Conservation (phyloP, 108 stramenopile genomes). For the Cylindrotheca fusiformis region DNA sequence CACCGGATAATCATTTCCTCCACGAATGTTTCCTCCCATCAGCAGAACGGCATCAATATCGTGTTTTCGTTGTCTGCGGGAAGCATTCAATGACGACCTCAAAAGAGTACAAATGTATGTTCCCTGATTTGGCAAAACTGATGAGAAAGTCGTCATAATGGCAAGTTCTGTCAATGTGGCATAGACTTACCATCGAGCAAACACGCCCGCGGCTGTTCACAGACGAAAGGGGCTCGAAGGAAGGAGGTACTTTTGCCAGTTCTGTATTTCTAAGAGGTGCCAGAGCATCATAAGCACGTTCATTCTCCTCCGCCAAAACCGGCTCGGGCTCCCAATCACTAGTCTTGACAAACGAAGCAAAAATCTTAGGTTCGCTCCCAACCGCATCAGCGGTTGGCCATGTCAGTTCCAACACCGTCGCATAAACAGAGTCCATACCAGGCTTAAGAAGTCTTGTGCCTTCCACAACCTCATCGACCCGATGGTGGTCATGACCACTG, state of each 20-base stretch:
- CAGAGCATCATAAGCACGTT: conserved; percentile 45
- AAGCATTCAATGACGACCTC: conserved; percentile 28
- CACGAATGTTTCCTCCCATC: conserved; percentile 40
- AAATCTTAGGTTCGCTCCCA: conserved; percentile 20
- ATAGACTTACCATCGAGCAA: conserved; percentile 26
- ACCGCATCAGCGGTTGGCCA: conserved; percentile 24
- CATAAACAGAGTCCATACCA: conserved; percentile 41
- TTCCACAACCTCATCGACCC: conserved; percentile 45
- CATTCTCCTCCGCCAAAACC: conserved; percentile 18
- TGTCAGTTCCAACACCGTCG: conserved; percentile 38
- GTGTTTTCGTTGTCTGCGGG: conserved; percentile 8
- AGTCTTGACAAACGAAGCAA: conserved; percentile 30
- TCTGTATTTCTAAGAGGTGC: conserved; percentile 41
- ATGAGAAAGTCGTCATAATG: no score
- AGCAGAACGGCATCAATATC: conserved; percentile 27
- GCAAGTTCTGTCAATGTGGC: no score
- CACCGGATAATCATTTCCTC: conserved; percentile 32
- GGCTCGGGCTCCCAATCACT: conserved; percentile 33
- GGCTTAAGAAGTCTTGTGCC: conserved; percentile 49
- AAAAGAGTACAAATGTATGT: conserved; percentile 36
- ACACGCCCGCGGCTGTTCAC: conserved; percentile 31
- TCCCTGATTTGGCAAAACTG: conserved; percentile 14
- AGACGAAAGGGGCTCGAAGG: conserved; percentile 40
- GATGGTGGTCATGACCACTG: conserved; percentile 53
- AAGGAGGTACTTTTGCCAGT: conserved; percentile 30